Percentiles rank a stretch among this genome's conserved stretches.
These are phyloP conservation scores for Intubia oerlemansii DNA, from an alignment of 2,329 filamentous ascomycete genomes.

Conservation along the genomic window DNA sequence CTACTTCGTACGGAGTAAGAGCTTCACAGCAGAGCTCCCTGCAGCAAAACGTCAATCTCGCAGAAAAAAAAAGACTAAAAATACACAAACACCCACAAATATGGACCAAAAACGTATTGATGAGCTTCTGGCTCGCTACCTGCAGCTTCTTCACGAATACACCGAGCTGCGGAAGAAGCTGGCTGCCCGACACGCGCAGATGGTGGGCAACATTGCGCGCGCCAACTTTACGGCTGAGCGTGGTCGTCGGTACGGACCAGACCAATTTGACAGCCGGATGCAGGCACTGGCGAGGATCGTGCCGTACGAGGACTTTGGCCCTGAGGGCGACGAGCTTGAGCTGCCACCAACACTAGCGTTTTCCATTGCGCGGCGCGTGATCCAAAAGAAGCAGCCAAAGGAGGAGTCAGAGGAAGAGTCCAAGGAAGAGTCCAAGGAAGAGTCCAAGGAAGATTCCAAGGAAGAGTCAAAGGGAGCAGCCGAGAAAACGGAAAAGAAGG, in stretches of 20 bases:
- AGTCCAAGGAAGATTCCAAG: too few relatives aligned
- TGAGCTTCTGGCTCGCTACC: slow-evolving; percentile 40
- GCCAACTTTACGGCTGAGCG: slow-evolving; percentile 52
- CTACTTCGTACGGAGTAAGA: too few relatives aligned
- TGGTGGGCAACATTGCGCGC: slow-evolving; percentile 42
- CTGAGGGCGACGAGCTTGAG: background rate
- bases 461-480: background rate
- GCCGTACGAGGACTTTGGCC: too few relatives aligned
- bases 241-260: slow-evolving; percentile 42
- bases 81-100: too few relatives aligned
- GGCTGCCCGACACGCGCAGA: slow-evolving; percentile 26
- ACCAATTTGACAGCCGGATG: slow-evolving; percentile 56
- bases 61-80: too few relatives aligned
- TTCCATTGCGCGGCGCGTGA: background rate
- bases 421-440: too few relatives aligned
- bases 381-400: background rate
- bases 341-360: slow-evolving; percentile 4
- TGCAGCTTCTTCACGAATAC: slow-evolving; percentile 46
- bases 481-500: background rate
- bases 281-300: slow-evolving; percentile 30
- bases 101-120: too few relatives aligned
- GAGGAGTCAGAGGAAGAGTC: too few relatives aligned
- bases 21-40: too few relatives aligned
- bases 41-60: too few relatives aligned
- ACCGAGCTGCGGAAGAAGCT: slow-evolving; percentile 34